Percentiles rank a stretch among this genome's conserved stretches.
Evolutionary conservation across 495 filamentous ascomycete species (phyloP).

Genomic region (Ascodesmis nigricans): DNA sequence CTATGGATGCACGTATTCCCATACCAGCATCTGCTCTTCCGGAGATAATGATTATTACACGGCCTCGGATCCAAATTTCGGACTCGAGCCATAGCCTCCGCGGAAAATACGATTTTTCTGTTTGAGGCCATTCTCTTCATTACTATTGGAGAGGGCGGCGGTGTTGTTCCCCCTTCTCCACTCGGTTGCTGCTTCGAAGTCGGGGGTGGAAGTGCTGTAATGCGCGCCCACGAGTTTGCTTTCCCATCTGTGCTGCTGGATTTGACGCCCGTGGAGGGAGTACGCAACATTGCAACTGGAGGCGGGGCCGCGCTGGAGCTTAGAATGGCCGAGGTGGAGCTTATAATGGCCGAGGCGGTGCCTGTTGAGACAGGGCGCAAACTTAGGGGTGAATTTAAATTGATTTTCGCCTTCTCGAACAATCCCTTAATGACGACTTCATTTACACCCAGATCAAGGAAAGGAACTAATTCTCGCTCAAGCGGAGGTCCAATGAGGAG

Average conservation of each 20-base stretch:
- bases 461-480: conserved; percentile 13
- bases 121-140: neutral
- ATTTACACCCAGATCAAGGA: conserved; percentile 8
- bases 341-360: neutral
- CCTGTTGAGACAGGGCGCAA: neutral
- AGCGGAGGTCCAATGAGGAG: conserved; percentile 19
- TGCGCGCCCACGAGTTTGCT: no score
- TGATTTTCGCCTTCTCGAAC: conserved; percentile 9
- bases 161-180: neutral
- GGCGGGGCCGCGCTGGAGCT: neutral
- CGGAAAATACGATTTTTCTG: neutral
- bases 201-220: no score
- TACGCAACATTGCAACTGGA: neutral
- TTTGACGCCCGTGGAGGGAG: no score
- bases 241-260: no score
- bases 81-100: conserved; percentile 8
- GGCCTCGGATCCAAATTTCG: conserved; percentile 14
- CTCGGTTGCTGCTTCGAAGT: neutral
- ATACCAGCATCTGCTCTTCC: conserved; percentile 14
- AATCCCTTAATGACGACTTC: conserved; percentile 16
- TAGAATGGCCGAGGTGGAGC: neutral
- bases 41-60: conserved; percentile 20
- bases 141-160: neutral
- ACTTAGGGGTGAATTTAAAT: no score
- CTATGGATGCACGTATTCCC: conserved; percentile 15